Evolutionary conservation across 106 monocot genomes (phyloP), one percentile per base, ranked within the genome.

Genomic region (Allium sativum): DNA sequence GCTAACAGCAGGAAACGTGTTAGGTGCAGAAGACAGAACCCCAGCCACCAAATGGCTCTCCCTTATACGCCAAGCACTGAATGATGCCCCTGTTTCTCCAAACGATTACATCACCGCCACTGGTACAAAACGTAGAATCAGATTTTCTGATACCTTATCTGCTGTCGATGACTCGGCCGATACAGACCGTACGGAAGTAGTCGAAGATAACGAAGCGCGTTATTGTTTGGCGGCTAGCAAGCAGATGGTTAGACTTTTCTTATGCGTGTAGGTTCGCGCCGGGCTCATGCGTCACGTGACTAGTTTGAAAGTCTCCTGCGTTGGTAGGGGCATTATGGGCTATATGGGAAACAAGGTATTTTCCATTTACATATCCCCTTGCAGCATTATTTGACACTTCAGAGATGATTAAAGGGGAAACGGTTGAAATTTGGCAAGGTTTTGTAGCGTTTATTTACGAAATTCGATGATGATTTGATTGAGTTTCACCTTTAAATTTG

Each of bases 271-370:
- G 93, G 74, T 83, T 44, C 59, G 82, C 41, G 60, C 75, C 0
- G 75, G 67, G 22, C 73, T 93, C 42, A 31, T 77, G 53, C 68
- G 57, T 13, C 73, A 80, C 52, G 73, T 93, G 56, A 66, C 59
- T 16, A 62, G 75, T 55, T 45, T 93, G 31, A 73, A 76, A 52
- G 80, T 82, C 56, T 93, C 88, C 9, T 85, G 82, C 61, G 88
- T 93, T 6, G 82, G 89, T 4, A 67, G 85, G 44, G 93, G 93
- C 50, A 73, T 93, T 66, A 88, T 93, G 93, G 93, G 93, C 16
- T 93, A 93, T 78, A 80, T 93, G 82, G 85, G 93, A 8, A 93
- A 93, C 52, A 93, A 93, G 88, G 93, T 88, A 11, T 9, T 18
- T 7, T 45, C 17, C 3, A 1, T 18, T 12, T 0, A 40, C 11